Percentiles rank a stretch among this genome's conserved stretches.
Evolutionary conservation across 2,329 filamentous ascomycete genomes (phyloP).

Genomic region (Tolypocladium ovalisporum): DNA sequence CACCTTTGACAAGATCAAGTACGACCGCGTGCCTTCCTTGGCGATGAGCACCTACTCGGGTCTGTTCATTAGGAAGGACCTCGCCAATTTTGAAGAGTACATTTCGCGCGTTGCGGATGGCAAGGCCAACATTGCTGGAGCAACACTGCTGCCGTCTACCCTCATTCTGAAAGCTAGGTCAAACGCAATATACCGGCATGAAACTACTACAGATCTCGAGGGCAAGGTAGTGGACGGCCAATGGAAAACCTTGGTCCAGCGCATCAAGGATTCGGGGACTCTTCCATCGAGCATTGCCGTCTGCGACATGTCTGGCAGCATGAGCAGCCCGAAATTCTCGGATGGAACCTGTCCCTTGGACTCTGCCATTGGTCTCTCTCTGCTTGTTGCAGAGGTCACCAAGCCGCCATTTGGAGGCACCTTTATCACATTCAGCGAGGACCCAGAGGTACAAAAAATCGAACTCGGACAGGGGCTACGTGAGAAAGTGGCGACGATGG

Average conservation of each 20-base stretch:
- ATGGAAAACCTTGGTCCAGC: slow-evolving; percentile 46
- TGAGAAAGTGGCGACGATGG: slow-evolving; percentile 28
- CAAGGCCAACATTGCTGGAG: slow-evolving; percentile 41
- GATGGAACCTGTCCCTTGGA: slow-evolving; percentile 41
- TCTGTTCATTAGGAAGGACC: slow-evolving; percentile 40
- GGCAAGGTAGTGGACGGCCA: slow-evolving; percentile 34
- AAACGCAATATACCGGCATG: too few species aligned
- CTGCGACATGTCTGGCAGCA: slow-evolving; percentile 47
- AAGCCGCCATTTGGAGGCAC: slow-evolving; percentile 39
- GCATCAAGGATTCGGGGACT: slow-evolving; percentile 42
- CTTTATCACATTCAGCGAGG: slow-evolving; percentile 42
- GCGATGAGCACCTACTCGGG: slow-evolving; percentile 43
- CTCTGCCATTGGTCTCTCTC: slow-evolving; percentile 42
- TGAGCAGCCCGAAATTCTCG: slow-evolving; percentile 24
- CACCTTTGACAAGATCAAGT: slow-evolving; percentile 39
- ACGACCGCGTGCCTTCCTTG: slow-evolving; percentile 42
- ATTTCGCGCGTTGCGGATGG: slow-evolving; percentile 35
- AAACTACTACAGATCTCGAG: slow-evolving; percentile 19
- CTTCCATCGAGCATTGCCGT: slow-evolving; percentile 43
- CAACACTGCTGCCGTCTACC: slow-evolving; percentile 40
- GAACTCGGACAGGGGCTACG: slow-evolving; percentile 25
- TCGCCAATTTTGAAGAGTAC: slow-evolving; percentile 36
- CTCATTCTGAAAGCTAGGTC: slow-evolving; percentile 24
- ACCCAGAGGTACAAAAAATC: slow-evolving; percentile 29
- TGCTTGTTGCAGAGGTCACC: slow-evolving; percentile 42